These are phyloP conservation scores for Daedaleopsis sinensis DNA, from an alignment of 768 basidiomycete genomes.

Conservation along the genomic window DNA sequence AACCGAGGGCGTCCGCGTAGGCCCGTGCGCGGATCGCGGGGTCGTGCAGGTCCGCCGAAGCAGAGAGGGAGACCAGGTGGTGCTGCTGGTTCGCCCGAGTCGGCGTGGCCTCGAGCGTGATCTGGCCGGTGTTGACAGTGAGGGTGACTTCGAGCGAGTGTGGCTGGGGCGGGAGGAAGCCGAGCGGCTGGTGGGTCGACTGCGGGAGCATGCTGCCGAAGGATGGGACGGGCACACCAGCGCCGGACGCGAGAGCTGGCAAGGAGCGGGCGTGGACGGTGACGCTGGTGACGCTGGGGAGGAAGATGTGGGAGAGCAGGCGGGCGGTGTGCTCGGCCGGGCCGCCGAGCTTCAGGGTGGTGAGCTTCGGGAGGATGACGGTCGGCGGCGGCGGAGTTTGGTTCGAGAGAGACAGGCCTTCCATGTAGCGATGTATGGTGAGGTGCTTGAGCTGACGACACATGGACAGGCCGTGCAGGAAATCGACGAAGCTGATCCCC, in stretches of 20 bases:
- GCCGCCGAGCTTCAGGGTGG: neutral
- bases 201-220: neutral
- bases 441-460: neutral
- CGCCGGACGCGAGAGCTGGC: neutral
- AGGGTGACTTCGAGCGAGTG: neutral
- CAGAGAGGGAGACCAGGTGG: neutral
- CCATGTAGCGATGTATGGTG: neutral
- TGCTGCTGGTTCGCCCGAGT: neutral
- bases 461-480: neutral
- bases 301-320: neutral
- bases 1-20: neutral
- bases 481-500: neutral
- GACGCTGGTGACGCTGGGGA: neutral
- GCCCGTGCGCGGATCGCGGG: neutral
- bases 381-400: neutral
- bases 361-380: neutral
- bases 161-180: neutral
- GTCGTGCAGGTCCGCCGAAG: neutral
- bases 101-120: neutral
- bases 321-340: neutral
- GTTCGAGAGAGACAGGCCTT: neutral
- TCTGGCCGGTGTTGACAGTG: neutral
- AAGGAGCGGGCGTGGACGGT: neutral
- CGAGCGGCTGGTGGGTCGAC: neutral
- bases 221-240: neutral